These are phyloP conservation scores for Botrytis fabae DNA, from an alignment of 2,329 filamentous ascomycete species.

Conservation along the genomic window DNA sequence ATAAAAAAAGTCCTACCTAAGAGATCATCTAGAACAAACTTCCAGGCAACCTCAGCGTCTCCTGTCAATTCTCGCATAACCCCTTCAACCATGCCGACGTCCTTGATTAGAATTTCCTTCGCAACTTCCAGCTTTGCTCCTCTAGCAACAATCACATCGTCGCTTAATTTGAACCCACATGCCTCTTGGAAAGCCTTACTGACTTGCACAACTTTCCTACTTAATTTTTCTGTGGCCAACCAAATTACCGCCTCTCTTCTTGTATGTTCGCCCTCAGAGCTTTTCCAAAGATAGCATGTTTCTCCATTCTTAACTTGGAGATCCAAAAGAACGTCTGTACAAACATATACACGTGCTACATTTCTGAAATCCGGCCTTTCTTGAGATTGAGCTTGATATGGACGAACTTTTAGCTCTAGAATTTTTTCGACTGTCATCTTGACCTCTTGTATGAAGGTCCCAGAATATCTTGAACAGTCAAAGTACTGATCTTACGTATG, in stretches of 20 bases:
- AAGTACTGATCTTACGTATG: neutral
- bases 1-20: constrained; percentile 39
- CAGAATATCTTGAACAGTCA: no score
- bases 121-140: constrained; percentile 54
- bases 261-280: constrained; percentile 34
- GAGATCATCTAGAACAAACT: constrained; percentile 48
- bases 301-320: constrained; percentile 59
- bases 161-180: constrained; percentile 70
- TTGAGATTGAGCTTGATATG: constrained; percentile 33
- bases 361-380: constrained; percentile 40
- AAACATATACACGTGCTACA: constrained; percentile 39
- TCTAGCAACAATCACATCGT: constrained; percentile 63
- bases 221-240: constrained; percentile 61
- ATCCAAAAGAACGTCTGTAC: constrained; percentile 49
- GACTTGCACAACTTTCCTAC: constrained; percentile 68
- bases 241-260: constrained; percentile 57
- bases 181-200: constrained; percentile 72
- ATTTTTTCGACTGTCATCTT: constrained; percentile 29
- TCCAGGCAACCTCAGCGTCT: constrained; percentile 47
- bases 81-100: constrained; percentile 49
- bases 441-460: neutral
- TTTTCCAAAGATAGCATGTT: constrained; percentile 52
- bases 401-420: constrained; percentile 41
- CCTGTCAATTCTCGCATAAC: constrained; percentile 37
- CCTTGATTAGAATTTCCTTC: constrained; percentile 59